phyloP scores from a whole-genome alignment of 2,329 filamentous ascomycete genomes.

The Ophioceras dolichostomum region DNA sequence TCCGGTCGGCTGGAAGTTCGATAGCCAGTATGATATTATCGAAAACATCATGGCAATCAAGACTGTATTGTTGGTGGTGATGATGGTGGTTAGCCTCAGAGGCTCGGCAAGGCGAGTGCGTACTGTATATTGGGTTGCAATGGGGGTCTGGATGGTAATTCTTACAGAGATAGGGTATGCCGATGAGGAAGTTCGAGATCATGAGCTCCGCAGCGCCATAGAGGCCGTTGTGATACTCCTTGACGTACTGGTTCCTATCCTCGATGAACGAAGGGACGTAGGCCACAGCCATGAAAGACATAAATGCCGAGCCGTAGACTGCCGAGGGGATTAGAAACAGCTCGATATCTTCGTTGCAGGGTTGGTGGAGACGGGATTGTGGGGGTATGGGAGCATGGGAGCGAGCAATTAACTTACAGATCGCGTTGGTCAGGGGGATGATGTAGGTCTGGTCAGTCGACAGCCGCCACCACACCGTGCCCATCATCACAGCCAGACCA shows the following conservation, averaged over 20 bases:
- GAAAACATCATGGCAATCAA: conserved; percentile 67
- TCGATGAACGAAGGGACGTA: conserved; percentile 79
- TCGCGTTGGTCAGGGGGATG: conserved; percentile 70
- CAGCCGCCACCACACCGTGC: conserved; percentile 73
- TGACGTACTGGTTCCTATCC: conserved; percentile 58
- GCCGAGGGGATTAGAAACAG: neutral
- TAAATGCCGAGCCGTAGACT: conserved; percentile 62
- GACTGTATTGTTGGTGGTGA: conserved; percentile 28
- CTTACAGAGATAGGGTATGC: conserved; percentile 64
- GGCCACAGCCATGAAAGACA: conserved; percentile 73
- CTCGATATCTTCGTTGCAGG: neutral
- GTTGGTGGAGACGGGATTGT: conserved; percentile 10
- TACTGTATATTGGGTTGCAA: neutral
- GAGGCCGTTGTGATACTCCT: conserved; percentile 72
- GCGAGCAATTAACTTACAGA: conserved; percentile 32
- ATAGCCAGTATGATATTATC: conserved; percentile 66
- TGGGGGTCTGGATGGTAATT: neutral
- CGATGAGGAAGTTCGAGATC: conserved; percentile 70
- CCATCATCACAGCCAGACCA: conserved; percentile 73
- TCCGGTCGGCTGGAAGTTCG: conserved; percentile 56
- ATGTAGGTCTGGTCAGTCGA: conserved; percentile 58
- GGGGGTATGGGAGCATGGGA: conserved; percentile 1
- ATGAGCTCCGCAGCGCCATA: conserved; percentile 65
- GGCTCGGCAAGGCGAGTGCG: conserved; percentile 1
- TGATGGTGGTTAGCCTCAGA: conserved; percentile 4